Conservation (phyloP, 2,329 filamentous ascomycete genomes). For the Aspergillus felis region DNA sequence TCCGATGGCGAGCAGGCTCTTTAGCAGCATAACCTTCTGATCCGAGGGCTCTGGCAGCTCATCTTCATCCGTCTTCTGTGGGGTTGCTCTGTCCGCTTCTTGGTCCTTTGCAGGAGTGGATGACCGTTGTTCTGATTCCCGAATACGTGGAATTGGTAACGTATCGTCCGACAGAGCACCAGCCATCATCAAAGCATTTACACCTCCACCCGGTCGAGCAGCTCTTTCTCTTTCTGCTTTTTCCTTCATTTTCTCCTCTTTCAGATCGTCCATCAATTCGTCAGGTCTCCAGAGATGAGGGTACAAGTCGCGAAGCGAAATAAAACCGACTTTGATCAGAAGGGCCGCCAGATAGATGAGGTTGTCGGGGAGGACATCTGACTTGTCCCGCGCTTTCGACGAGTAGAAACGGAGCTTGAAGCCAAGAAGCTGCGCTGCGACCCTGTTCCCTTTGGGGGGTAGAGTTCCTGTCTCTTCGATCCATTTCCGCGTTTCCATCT, state of each 20-base stretch:
- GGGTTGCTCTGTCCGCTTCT: constrained; percentile 40
- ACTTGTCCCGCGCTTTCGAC: constrained; percentile 68
- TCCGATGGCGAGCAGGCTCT: constrained; percentile 82
- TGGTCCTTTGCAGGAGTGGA: constrained; percentile 53
- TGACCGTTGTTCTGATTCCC: constrained; percentile 52
- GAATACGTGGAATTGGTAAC: constrained; percentile 44
- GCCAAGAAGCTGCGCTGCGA: constrained; percentile 89
- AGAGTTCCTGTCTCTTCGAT: constrained; percentile 75
- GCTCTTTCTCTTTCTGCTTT: constrained; percentile 73
- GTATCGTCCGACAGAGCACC: constrained; percentile 84
- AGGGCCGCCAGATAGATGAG: constrained; percentile 87
- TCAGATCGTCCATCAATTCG: constrained; percentile 72
- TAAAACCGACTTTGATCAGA: constrained; percentile 94
- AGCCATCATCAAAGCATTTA: constrained; percentile 83
- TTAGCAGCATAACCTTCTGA: constrained; percentile 81
- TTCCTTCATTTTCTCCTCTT: constrained; percentile 66
- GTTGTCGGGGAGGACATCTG: constrained; percentile 82
- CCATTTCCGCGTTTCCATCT: constrained; percentile 65
- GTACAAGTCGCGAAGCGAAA: constrained; percentile 86
- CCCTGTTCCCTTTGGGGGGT: constrained; percentile 79
- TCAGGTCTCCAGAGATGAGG: constrained; percentile 86
- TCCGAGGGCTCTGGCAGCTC: constrained; percentile 70
- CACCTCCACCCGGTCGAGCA: constrained; percentile 64
- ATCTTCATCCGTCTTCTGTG: constrained; percentile 41
- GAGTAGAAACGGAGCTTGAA: constrained; percentile 98